These are phyloP conservation scores for Fusarium albidum DNA, from an alignment of 2,329 filamentous ascomycete species.

Conservation along the genomic window DNA sequence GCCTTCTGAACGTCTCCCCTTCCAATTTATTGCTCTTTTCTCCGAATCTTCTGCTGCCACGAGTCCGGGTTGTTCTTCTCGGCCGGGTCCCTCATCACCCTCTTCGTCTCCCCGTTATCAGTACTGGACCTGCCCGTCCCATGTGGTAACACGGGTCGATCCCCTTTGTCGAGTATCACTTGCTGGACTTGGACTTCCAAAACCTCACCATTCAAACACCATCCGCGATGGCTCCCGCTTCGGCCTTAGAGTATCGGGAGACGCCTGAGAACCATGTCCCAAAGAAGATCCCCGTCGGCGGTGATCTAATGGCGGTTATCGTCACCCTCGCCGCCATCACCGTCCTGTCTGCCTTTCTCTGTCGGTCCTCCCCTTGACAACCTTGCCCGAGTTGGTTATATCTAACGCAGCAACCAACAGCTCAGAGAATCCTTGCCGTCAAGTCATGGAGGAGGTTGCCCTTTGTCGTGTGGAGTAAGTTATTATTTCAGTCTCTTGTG, in stretches of 20 bases:
- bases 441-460: slow-evolving; percentile 52
- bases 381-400: slow-evolving; percentile 13
- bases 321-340: slow-evolving; percentile 46
- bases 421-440: slow-evolving; percentile 48
- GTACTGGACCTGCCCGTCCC: not conserved
- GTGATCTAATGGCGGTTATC: slow-evolving; percentile 47
- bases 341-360: slow-evolving; percentile 48
- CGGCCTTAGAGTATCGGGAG: slow-evolving; percentile 12
- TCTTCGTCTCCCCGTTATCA: not conserved
- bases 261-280: slow-evolving; percentile 1
- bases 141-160: not conserved
- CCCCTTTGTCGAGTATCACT: not conserved
- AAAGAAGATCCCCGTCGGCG: slow-evolving; percentile 43
- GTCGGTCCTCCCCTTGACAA: slow-evolving; percentile 36
- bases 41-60: not conserved
- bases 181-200: not conserved
- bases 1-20: not conserved
- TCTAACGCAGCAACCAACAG: slow-evolving; percentile 32
- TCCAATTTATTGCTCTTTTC: slow-evolving; percentile 4
- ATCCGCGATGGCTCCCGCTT: slow-evolving; percentile 20
- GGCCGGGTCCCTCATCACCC: slow-evolving; percentile 4
- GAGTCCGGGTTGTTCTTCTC: not conserved
- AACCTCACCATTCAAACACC: not conserved
- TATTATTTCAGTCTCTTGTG: not conserved
- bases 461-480: slow-evolving; percentile 54